phyloP scores from a whole-genome alignment of 768 basidiomycete species.

The Leccinum aurantiacum region DNA sequence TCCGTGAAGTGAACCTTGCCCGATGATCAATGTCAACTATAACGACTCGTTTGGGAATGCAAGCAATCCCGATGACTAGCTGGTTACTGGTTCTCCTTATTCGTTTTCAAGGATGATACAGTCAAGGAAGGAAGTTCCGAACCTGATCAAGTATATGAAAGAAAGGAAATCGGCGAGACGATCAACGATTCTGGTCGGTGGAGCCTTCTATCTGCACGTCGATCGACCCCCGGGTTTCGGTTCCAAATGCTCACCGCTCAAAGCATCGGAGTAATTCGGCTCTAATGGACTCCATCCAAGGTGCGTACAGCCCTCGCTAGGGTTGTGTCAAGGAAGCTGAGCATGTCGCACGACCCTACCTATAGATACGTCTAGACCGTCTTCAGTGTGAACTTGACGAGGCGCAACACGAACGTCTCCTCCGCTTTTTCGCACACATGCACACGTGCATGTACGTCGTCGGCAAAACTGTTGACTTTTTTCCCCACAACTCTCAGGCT shows the following conservation, averaged over 20 bases:
- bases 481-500: background rate
- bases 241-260: background rate
- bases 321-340: background rate
- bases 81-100: background rate
- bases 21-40: background rate
- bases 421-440: background rate
- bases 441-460: background rate
- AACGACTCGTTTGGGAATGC: background rate
- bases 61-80: background rate
- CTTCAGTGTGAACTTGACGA: background rate
- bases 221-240: background rate
- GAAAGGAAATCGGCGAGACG: background rate
- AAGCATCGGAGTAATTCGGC: background rate
- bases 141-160: background rate
- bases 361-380: background rate
- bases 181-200: background rate
- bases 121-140: background rate
- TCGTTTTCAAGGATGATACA: background rate
- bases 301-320: background rate
- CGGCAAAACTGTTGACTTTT: background rate
- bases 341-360: background rate
- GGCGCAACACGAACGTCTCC: background rate
- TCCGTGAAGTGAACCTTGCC: no score
- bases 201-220: background rate
- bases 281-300: background rate